Evolutionary conservation across 306 rosid genomes (phyloP).

Genomic region (Notholithocarpus densiflorus): DNA sequence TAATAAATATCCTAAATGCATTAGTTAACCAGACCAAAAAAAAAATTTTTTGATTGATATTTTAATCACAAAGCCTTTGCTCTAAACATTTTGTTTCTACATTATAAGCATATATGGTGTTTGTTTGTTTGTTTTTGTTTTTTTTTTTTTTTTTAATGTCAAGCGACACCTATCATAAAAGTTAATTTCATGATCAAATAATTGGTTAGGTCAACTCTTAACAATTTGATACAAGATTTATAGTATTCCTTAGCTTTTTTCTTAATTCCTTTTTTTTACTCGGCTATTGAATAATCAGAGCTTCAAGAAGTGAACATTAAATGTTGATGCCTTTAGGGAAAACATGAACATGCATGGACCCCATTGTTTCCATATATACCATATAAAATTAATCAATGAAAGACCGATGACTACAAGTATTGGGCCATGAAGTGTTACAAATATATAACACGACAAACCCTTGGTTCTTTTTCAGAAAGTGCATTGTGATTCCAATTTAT

Average conservation of each 20-base stretch:
- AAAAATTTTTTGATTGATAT: background rate
- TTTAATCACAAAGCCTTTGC: background rate
- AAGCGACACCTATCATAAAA: too few relatives aligned
- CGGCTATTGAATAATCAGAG: background rate
- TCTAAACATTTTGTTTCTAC: too few relatives aligned
- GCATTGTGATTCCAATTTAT: background rate
- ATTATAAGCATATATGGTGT: background rate
- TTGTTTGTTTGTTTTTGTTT: background rate
- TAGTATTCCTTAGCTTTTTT: background rate
- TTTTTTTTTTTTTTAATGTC: background rate
- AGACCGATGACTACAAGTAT: background rate
- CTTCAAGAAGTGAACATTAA: background rate
- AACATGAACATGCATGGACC: background rate
- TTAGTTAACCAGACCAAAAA: fast-evolving
- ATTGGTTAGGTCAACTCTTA: too few relatives aligned
- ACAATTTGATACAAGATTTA: too few relatives aligned
- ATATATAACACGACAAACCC: background rate
- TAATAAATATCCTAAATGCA: too few relatives aligned
- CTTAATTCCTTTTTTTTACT: background rate
- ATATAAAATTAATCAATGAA: background rate
- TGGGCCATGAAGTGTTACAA: background rate
- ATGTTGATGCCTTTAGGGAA: background rate
- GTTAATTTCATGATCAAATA: too few relatives aligned
- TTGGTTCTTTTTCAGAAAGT: background rate
- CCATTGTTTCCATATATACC: background rate